Conservation (phyloP, 352 stramenopile species). For the Phytopythium sindhum region DNA sequence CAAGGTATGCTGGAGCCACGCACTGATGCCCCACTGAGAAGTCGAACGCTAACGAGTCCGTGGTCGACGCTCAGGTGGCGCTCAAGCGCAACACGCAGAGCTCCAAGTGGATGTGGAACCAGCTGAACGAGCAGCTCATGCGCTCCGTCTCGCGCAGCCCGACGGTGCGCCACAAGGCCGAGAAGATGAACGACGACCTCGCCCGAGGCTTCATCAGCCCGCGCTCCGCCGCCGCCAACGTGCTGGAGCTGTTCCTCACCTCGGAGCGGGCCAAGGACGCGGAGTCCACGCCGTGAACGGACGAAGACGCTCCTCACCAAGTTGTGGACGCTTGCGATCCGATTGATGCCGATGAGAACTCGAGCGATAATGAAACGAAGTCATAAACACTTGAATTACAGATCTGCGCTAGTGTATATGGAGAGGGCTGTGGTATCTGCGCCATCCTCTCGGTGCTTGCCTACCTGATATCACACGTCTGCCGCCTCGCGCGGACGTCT, state of each 20-base stretch:
- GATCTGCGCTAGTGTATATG: constrained; percentile 4
- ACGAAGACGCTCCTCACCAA: neutral
- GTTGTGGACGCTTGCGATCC: too few relatives aligned
- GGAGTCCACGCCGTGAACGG: neutral
- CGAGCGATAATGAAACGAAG: neutral
- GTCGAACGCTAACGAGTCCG: neutral
- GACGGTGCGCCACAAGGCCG: constrained; percentile 41
- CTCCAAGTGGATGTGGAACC: constrained; percentile 83
- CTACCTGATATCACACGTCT: neutral
- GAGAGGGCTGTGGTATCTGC: neutral
- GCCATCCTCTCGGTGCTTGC: constrained; percentile 10
- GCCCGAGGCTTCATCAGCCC: constrained; percentile 63
- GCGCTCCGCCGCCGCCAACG: constrained; percentile 48
- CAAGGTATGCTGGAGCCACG: constrained; percentile 58
- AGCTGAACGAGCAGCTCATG: constrained; percentile 77
- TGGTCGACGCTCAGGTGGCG: constrained; percentile 31
- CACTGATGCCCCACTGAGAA: too few relatives aligned
- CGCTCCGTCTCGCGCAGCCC: constrained; percentile 43
- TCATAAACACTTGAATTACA: constrained; percentile 1
- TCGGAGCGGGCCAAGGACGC: constrained; percentile 30
- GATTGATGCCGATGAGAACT: too few relatives aligned
- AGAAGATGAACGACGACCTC: constrained; percentile 60
- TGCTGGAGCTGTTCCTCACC: constrained; percentile 62
- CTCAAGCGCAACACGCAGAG: constrained; percentile 65
- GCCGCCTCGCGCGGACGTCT: neutral